Evolutionary conservation across 2,329 filamentous ascomycete species (phyloP).

Genomic region (Bertia moriformis): DNA sequence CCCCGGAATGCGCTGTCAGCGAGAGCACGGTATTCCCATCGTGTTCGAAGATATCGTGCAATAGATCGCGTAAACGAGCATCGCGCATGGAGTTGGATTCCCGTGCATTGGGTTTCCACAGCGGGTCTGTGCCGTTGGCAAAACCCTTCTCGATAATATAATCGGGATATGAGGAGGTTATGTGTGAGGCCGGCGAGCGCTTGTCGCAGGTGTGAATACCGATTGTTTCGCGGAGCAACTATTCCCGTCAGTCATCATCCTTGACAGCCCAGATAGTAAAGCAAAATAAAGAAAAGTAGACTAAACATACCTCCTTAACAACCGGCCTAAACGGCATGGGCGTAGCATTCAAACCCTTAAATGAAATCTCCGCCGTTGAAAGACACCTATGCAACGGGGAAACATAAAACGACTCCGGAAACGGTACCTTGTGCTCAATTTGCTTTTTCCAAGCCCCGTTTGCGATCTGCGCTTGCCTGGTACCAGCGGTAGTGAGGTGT

Average conservation of each 20-base stretch:
- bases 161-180: constrained; percentile 28
- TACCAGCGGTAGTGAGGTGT: constrained; percentile 34
- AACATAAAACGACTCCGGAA: constrained; percentile 38
- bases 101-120: constrained; percentile 30
- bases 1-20: constrained; percentile 42
- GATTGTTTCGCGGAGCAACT: constrained; percentile 39
- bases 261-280: no score
- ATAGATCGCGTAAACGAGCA: constrained; percentile 22
- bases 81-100: constrained; percentile 33
- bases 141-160: constrained; percentile 28
- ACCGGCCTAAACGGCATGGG: constrained; percentile 38
- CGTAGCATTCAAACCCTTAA: constrained; percentile 24
- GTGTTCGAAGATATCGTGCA: constrained; percentile 35
- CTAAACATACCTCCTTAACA: constrained; percentile 32
- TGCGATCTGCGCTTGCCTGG: constrained; percentile 30
- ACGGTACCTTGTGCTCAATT: constrained; percentile 29
- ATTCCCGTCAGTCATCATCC: background rate
- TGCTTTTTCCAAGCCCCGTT: constrained; percentile 31
- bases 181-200: constrained; percentile 29
- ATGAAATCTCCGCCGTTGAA: constrained; percentile 25
- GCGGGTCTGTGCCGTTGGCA: constrained; percentile 25
- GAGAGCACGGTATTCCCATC: constrained; percentile 32
- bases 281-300: background rate
- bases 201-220: constrained; percentile 48
- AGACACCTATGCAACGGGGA: constrained; percentile 36